Percentiles rank a stretch among this genome's conserved stretches.
phyloP scores from a whole-genome alignment of 2,329 filamentous ascomycete species.

The Sclerotiophoma versabilis region DNA sequence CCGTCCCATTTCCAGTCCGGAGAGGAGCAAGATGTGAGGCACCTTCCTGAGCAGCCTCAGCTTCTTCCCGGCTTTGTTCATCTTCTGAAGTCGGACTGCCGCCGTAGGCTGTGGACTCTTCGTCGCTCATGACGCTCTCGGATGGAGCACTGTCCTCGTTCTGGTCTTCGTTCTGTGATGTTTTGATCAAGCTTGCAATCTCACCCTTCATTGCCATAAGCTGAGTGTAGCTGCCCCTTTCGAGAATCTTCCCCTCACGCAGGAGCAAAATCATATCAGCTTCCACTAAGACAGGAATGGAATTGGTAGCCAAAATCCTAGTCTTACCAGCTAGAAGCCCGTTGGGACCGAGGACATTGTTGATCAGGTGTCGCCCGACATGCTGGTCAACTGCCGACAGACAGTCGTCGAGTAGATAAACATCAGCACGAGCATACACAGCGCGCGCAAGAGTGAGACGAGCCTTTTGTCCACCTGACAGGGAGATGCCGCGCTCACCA shows the following conservation, averaged over 20 bases:
- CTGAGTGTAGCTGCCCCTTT: constrained; percentile 89
- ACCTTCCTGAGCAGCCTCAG: constrained; percentile 71
- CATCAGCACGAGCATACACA: constrained; percentile 94
- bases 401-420: constrained; percentile 93
- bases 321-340: constrained; percentile 87
- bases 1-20: constrained; percentile 63
- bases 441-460: constrained; percentile 90
- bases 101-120: constrained; percentile 67
- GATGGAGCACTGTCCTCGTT: constrained; percentile 56
- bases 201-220: constrained; percentile 93
- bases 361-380: constrained; percentile 91
- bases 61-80: constrained; percentile 60
- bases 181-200: constrained; percentile 82
- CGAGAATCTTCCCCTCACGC: constrained; percentile 80
- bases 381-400: constrained; percentile 98
- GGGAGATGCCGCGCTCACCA: constrained; percentile 92
- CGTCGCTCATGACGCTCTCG: constrained; percentile 69
- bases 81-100: constrained; percentile 58
- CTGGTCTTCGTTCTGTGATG: constrained; percentile 66
- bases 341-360: constrained; percentile 86
- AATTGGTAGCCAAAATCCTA: constrained; percentile 91
- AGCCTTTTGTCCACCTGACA: constrained; percentile 96
- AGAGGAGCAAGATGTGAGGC: constrained; percentile 77
- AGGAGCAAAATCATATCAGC: constrained; percentile 88
- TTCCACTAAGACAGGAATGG: constrained; percentile 87